These are phyloP conservation scores for Trichoderma sp. DNA, from an alignment of 2,329 filamentous ascomycete genomes.

Conservation along the genomic window DNA sequence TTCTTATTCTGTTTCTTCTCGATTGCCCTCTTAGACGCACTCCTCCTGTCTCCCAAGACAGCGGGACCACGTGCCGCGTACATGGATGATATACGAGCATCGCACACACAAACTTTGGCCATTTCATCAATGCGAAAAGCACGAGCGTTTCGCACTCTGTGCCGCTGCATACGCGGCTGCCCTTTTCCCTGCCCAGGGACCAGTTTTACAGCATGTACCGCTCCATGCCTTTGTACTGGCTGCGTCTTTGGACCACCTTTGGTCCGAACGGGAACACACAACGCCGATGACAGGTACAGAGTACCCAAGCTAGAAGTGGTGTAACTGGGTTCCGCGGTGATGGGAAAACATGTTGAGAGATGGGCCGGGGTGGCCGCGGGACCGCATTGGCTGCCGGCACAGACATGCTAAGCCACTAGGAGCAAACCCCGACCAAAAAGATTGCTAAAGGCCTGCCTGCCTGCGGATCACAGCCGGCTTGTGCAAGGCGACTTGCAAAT, in stretches of 20 bases:
- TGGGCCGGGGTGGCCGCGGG: constrained; percentile 12
- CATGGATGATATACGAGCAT: neutral
- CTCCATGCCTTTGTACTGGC: neutral
- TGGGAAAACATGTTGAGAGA: constrained; percentile 7
- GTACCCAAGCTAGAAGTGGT: neutral
- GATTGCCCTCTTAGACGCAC: neutral
- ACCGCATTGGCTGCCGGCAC: constrained; percentile 12
- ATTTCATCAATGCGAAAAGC: neutral
- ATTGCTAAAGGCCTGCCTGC: neutral
- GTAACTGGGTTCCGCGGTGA: constrained; percentile 6
- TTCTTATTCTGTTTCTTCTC: neutral
- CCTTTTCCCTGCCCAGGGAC: neutral
- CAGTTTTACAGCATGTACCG: neutral
- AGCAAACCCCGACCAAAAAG: constrained; percentile 8
- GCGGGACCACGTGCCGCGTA: neutral
- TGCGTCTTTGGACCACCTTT: neutral
- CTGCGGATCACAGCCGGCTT: constrained; percentile 17
- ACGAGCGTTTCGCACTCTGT: neutral
- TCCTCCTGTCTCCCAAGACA: neutral
- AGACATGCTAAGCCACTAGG: constrained; percentile 15
- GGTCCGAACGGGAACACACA: neutral
- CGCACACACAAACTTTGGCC: neutral
- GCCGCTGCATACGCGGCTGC: neutral
- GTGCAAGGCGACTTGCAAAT: constrained; percentile 15
- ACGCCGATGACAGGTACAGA: constrained; percentile 11